These are phyloP conservation scores for Arthrobotrys sinensis DNA, from an alignment of 2,329 filamentous ascomycete species.

Conservation along the genomic window DNA sequence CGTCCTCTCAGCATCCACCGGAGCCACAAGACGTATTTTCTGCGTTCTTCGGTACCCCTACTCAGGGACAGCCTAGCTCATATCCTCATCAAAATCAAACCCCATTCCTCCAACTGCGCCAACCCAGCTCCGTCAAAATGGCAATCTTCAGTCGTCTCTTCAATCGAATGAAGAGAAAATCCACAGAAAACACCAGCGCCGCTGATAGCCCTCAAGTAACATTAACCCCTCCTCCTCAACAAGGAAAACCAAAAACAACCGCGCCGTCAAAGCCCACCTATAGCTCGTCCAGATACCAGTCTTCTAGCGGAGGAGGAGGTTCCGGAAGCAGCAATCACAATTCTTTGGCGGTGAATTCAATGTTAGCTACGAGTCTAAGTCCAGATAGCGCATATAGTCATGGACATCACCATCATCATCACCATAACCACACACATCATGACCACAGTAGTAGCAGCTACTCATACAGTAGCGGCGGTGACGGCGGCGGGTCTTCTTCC, in stretches of 20 bases:
- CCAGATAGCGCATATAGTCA: conserved; percentile 14
- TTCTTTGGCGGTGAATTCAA: conserved; percentile 14
- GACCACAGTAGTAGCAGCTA: conserved; percentile 11
- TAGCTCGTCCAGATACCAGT: neutral
- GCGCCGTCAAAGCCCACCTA: neutral
- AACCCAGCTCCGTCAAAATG: conserved; percentile 39
- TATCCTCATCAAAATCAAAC: neutral
- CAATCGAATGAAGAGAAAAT: conserved; percentile 31
- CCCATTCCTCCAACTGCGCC: neutral
- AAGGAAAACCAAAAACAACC: neutral
- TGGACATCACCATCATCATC: conserved; percentile 5
- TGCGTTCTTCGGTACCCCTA: conserved; percentile 21
- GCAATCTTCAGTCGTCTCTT: conserved; percentile 35
- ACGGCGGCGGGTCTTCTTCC: neutral
- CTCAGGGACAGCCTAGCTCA: neutral
- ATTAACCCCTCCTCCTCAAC: neutral
- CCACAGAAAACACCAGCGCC: neutral
- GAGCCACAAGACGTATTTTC: conserved; percentile 7
- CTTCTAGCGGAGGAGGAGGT: neutral
- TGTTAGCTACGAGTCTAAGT: conserved; percentile 33
- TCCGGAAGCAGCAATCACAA: neutral
- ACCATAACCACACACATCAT: neutral
- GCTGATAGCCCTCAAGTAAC: neutral
- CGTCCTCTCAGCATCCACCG: neutral
- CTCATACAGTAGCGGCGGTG: conserved; percentile 12